A percentile compares a stretch with the other conserved stretches of the same genome.
Evolutionary conservation across 805 yeast genomes (phyloP).

Genomic region (Ascoidea rubescens): DNA sequence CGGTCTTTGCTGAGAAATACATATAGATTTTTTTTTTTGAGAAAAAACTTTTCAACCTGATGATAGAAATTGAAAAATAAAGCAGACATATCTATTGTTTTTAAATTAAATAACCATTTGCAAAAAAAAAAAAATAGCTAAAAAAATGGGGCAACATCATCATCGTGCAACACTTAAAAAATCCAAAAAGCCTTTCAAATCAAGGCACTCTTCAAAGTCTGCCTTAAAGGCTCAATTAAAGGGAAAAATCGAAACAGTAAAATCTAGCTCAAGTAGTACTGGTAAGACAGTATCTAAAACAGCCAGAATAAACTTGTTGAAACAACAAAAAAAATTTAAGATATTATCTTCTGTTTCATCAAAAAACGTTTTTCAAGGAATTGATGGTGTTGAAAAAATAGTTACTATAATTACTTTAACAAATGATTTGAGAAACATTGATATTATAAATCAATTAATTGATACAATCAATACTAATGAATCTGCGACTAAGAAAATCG

Average conservation of each 20-base stretch:
- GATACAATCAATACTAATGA: conserved; percentile 21
- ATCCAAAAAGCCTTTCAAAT: conserved; percentile 81
- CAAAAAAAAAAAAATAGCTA: conserved; percentile 32
- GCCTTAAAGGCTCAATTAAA: conserved; percentile 65
- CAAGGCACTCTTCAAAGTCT: conserved; percentile 84
- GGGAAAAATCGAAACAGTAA: conserved; percentile 75
- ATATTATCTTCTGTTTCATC: conserved; percentile 41
- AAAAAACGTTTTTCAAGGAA: conserved; percentile 68
- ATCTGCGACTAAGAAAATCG: conserved; percentile 15
- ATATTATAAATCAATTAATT: conserved; percentile 39
- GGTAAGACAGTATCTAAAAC: conserved; percentile 21
- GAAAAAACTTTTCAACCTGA: too few species aligned
- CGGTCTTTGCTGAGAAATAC: too few species aligned
- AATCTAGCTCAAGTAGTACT: conserved; percentile 13
- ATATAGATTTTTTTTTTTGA: too few species aligned
- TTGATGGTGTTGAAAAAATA: conserved; percentile 69
- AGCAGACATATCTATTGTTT: not conserved
- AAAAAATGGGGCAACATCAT: conserved; percentile 32
- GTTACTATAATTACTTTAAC: conserved; percentile 74
- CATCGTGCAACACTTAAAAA: conserved; percentile 79
- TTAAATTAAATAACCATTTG: not conserved
- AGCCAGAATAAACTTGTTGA: conserved; percentile 57
- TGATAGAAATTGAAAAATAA: too few species aligned
- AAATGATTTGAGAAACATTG: conserved; percentile 44
- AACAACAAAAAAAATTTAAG: conserved; percentile 66